Conservation (phyloP, 352 stramenopile genomes). For the Phytophthora sansomeana region DNA sequence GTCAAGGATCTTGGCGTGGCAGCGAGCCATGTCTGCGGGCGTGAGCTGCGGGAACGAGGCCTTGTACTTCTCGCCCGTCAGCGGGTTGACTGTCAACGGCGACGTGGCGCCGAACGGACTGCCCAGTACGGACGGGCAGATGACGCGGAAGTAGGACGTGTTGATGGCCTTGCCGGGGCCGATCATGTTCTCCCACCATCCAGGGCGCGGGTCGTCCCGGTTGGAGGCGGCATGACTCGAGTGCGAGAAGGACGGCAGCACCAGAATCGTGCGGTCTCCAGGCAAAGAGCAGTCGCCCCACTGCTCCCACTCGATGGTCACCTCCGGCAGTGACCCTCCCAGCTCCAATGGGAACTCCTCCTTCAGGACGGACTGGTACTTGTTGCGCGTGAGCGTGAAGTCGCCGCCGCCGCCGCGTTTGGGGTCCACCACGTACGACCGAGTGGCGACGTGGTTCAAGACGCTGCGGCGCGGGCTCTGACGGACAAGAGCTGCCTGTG, state of each 20-base stretch:
- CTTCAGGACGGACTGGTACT: constrained; percentile 73
- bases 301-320: constrained; percentile 81
- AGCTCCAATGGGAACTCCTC: constrained; percentile 66
- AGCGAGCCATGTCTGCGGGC: constrained; percentile 82
- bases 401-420: constrained; percentile 33
- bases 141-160: constrained; percentile 90
- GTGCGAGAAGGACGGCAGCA: constrained; percentile 90
- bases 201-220: constrained; percentile 75
- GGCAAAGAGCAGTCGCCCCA: constrained; percentile 81
- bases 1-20: constrained; percentile 82
- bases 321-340: constrained; percentile 64
- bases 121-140: constrained; percentile 84
- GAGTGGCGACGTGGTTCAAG: constrained; percentile 1
- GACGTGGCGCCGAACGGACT: constrained; percentile 89
- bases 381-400: constrained; percentile 65
- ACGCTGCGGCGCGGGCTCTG: constrained; percentile 7
- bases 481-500: constrained; percentile 15
- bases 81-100: constrained; percentile 63
- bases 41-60: constrained; percentile 87
- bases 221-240: constrained; percentile 86
- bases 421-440: constrained; percentile 50
- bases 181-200: constrained; percentile 92
- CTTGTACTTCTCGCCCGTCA: constrained; percentile 71
- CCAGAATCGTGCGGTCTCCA: constrained; percentile 78
- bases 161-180: constrained; percentile 88